Evolutionary conservation across 2,329 filamentous ascomycete species (phyloP).

Genomic region (Trichoderma guizhouense): DNA sequence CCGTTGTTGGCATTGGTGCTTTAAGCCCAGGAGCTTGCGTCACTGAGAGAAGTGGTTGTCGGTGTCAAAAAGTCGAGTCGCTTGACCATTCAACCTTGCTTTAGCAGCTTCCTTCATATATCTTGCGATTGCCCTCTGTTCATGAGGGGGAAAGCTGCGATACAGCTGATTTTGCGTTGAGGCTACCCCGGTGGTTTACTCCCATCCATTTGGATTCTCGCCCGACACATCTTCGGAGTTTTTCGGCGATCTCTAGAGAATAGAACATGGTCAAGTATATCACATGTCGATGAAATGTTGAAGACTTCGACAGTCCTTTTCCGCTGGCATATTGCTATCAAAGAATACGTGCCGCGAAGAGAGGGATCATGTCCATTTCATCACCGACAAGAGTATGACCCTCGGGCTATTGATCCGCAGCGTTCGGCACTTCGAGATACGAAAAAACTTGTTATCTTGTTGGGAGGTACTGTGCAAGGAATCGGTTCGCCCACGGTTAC

Average conservation of each 20-base stretch:
- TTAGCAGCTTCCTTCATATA: background rate
- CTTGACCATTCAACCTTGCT: background rate
- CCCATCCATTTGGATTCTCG: background rate
- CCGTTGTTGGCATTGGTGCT: background rate
- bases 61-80: background rate
- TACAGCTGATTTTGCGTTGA: background rate
- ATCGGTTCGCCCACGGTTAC: slow-evolving; percentile 67
- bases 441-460: slow-evolving; percentile 37
- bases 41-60: background rate
- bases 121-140: background rate
- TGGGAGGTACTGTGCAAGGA: slow-evolving; percentile 43
- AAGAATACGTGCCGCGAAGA: background rate
- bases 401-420: slow-evolving; percentile 21
- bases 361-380: background rate
- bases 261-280: background rate
- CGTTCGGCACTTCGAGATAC: slow-evolving; percentile 58
- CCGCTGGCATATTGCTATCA: background rate
- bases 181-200: background rate
- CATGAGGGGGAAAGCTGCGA: background rate
- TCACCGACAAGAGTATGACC: background rate
- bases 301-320: background rate
- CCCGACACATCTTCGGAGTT: background rate
- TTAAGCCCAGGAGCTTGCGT: background rate
- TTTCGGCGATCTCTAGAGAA: background rate
- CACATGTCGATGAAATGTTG: background rate